Evolutionary conservation across 495 filamentous ascomycete species (phyloP).

Genomic region (Staphylotrichum longicolle): DNA sequence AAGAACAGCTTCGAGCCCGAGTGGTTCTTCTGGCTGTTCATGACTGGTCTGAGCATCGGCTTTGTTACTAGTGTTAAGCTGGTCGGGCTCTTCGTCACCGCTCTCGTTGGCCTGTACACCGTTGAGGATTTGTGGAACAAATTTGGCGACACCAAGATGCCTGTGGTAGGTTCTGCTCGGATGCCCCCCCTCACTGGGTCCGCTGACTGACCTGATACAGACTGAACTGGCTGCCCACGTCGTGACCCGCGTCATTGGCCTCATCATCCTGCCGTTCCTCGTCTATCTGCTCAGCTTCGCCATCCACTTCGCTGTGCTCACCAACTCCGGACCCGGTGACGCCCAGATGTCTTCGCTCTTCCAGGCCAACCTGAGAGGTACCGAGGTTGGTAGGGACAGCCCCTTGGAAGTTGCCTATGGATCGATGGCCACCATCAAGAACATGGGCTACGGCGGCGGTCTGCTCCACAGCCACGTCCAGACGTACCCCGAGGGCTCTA

Average conservation of each 20-base stretch:
- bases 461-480: conserved; percentile 95
- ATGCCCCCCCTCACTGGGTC: not conserved
- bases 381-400: conserved; percentile 88
- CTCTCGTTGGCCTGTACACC: conserved; percentile 92
- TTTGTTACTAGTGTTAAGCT: conserved; percentile 98
- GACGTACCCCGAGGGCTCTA: conserved; percentile 88
- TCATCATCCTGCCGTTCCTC: conserved; percentile 80
- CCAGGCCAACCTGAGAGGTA: conserved; percentile 92
- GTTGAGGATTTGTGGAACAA: conserved; percentile 98
- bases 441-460: conserved; percentile 98
- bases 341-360: conserved; percentile 99
- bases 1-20: conserved; percentile 77
- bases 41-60: conserved; percentile 91
- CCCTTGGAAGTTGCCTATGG: conserved; percentile 87
- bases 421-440: conserved; percentile 91
- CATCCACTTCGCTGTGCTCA: conserved; percentile 85
- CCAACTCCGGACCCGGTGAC: conserved; percentile 93
- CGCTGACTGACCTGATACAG: conserved; percentile 36
- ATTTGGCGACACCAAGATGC: conserved; percentile 92
- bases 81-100: conserved; percentile 92
- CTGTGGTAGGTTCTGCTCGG: conserved; percentile 55
- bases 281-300: conserved; percentile 96
- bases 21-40: conserved; percentile 89
- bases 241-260: conserved; percentile 73
- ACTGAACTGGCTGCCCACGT: conserved; percentile 73